Evolutionary conservation across 768 basidiomycete species (phyloP), one percentile per base, ranked within the genome.

Genomic region (Tremella mesenterica): DNA sequence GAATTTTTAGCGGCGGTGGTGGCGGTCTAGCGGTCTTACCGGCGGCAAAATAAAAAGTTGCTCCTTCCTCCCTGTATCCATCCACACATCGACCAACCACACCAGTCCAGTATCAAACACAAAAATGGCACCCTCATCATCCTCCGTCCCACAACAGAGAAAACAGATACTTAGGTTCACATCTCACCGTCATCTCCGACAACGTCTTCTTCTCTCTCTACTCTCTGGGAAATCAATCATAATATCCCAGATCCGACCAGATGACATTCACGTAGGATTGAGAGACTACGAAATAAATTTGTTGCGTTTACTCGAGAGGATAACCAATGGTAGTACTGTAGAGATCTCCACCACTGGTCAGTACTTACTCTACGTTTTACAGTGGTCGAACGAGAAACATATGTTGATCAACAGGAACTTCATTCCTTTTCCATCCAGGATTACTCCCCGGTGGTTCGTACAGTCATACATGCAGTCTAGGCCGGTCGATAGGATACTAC

Each of bases 221-320:
- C 78, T 97, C 31, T 90, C 88, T 45, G 89, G 92, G 48, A 87
- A 85, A 63, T 76, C 84, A 36, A 81, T 93, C 3, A 80, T 82
- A 52, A 85, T 97, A 34, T 84, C 90, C 66, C 84, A 82, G 60
- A 95, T 99, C 54, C 83, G 95, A 25, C 77, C 87, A 0, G 83
- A 89, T 28, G 91, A 96, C 74, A 90, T 90, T 65, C 86, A 97
- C 71, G 92, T 93, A 23, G 95, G 95, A 71, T 75, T 99, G n/a
- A 16, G 60, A 88, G 92, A 97, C 73, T 93, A 84, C 73, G 95
- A 99, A 77, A 82, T 93, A 44, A 91, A 86, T 65, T 78, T 96
- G 23, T 73, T 99, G 38, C 79, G 93, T 43, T 75, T 97, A 14
- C 65, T 96, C 29, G 92, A 96, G 70, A 89, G 88, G 63, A 77